phyloP scores from a whole-genome alignment of 2,329 filamentous ascomycete species.

The Exophiala sideris region DNA sequence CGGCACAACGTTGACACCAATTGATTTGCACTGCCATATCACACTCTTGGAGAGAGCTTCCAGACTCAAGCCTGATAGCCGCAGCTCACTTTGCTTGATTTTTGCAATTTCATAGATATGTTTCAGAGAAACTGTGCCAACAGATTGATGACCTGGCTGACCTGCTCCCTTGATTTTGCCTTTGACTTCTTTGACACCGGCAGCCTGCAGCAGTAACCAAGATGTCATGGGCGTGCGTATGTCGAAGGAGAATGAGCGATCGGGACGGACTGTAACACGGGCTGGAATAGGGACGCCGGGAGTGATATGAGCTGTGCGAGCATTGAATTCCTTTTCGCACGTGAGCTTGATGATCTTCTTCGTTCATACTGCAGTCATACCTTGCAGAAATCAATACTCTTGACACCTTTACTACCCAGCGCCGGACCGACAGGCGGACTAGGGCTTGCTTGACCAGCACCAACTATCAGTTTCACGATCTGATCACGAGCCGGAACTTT shows the following conservation, averaged over 20 bases:
- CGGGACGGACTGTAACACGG: constrained; percentile 84
- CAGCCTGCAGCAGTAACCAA: constrained; percentile 80
- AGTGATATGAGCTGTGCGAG: constrained; percentile 78
- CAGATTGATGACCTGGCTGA: constrained; percentile 69
- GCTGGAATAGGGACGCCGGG: constrained; percentile 84
- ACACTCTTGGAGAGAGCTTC: constrained; percentile 70
- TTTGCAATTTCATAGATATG: constrained; percentile 97
- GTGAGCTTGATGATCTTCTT: constrained; percentile 4
- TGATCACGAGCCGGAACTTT: constrained; percentile 58
- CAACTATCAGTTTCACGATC: constrained; percentile 96
- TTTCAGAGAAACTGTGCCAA: constrained; percentile 88
- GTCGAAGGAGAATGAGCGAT: constrained; percentile 90
- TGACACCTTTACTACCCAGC: constrained; percentile 94
- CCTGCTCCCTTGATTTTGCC: constrained; percentile 71
- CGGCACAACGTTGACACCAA: constrained; percentile 68
- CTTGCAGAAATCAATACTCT: constrained; percentile 99
- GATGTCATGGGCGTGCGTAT: constrained; percentile 92
- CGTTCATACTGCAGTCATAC: constrained; percentile 47
- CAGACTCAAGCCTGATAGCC: constrained; percentile 67
- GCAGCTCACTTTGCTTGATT: constrained; percentile 80
- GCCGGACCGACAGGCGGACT: constrained; percentile 95
- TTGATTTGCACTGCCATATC: constrained; percentile 71
- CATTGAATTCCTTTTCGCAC: constrained; percentile 81
- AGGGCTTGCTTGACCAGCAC: constrained; percentile 89
- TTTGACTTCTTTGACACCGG: constrained; percentile 68